Conservation (phyloP, 179 eudicot species). For the Sideroxylon spinosum region DNA sequence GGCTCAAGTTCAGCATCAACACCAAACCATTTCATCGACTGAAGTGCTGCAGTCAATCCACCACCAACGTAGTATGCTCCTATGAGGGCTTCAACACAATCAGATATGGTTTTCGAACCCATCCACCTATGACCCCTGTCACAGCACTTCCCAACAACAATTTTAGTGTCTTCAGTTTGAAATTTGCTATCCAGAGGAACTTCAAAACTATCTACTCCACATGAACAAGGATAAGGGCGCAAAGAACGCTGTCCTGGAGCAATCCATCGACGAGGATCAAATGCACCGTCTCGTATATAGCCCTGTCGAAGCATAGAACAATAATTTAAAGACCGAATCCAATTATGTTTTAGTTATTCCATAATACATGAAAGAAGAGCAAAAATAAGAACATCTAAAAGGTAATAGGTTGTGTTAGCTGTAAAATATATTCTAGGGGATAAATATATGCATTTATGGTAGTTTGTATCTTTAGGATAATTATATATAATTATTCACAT, state of each 20-base stretch:
- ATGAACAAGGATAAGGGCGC: constrained; percentile 67
- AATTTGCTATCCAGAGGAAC: constrained; percentile 61
- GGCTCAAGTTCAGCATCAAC: constrained; percentile 54
- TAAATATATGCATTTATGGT: too few species aligned
- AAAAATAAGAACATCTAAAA: background rate
- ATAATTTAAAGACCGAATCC: background rate
- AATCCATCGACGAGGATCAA: constrained; percentile 89
- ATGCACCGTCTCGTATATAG: constrained; percentile 79
- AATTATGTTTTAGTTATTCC: background rate
- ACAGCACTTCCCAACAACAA: constrained; percentile 64
- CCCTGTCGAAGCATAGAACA: constrained; percentile 29
- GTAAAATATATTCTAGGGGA: too few species aligned
- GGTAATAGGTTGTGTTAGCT: too few species aligned
- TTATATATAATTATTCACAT: too few species aligned
- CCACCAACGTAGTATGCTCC: constrained; percentile 94
- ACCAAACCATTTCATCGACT: constrained; percentile 84
- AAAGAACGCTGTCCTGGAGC: constrained; percentile 86
- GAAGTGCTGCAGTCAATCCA: constrained; percentile 72
- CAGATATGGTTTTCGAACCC: constrained; percentile 77
- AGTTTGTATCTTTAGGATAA: too few species aligned
- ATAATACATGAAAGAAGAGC: background rate
- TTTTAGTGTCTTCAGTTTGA: constrained; percentile 43
- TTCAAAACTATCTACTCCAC: constrained; percentile 55
- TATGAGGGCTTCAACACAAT: constrained; percentile 91
- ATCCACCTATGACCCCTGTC: constrained; percentile 95